Evolutionary conservation across 2,329 filamentous ascomycete species (phyloP).

Genomic region (Apiospora phragmitis): DNA sequence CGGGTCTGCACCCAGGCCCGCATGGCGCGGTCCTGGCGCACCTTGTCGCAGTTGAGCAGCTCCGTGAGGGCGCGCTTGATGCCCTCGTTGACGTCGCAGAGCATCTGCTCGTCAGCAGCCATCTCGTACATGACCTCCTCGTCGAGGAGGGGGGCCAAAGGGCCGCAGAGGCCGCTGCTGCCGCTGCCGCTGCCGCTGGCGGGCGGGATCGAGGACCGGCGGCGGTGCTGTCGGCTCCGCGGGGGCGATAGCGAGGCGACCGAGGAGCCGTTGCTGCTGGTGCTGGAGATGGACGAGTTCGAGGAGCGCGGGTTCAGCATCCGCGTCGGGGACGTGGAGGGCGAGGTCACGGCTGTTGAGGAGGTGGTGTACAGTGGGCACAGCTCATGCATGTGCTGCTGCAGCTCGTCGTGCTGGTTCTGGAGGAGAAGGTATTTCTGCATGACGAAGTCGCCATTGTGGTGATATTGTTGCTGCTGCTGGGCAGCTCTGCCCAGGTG

Average conservation of each 20-base stretch:
- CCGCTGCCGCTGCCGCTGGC: constrained; percentile 18
- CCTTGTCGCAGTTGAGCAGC: constrained; percentile 59
- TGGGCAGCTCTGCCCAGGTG: constrained; percentile 13
- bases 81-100: constrained; percentile 58
- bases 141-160: constrained; percentile 43
- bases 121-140: constrained; percentile 50
- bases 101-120: constrained; percentile 52
- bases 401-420: constrained; percentile 55
- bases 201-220: constrained; percentile 23
- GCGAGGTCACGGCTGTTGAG: constrained; percentile 44
- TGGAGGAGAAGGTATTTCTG: constrained; percentile 56
- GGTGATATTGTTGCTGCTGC: constrained; percentile 21
- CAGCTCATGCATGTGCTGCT: constrained; percentile 52
- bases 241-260: constrained; percentile 13
- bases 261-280: constrained; percentile 18
- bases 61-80: constrained; percentile 63
- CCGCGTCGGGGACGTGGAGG: constrained; percentile 62
- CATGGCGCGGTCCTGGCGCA: constrained; percentile 51
- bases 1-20: constrained; percentile 60
- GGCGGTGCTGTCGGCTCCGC: constrained; percentile 31
- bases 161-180: constrained; percentile 20
- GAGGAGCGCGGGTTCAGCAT: constrained; percentile 45
- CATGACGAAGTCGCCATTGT: constrained; percentile 48
- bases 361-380: constrained; percentile 37
- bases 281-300: constrained; percentile 40